phyloP scores from a whole-genome alignment of 1,284 basidiomycete species.

The Coniferiporia sulphurascens region DNA sequence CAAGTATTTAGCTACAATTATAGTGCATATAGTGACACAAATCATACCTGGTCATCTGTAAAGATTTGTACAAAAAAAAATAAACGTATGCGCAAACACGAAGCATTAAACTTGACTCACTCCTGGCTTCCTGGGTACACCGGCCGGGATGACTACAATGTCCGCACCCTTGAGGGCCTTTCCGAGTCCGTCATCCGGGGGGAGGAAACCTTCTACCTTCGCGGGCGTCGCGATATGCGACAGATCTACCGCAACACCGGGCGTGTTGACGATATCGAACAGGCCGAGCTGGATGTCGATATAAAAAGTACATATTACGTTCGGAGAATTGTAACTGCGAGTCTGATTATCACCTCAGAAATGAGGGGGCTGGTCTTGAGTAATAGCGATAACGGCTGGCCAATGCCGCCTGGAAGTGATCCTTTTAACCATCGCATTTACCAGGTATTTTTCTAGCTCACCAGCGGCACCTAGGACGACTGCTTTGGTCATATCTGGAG shows the following conservation, averaged over 20 bases:
- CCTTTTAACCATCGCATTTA: conserved; percentile 10
- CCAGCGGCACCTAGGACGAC: conserved; percentile 92
- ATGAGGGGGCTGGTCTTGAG: conserved; percentile 84
- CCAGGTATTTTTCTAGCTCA: conserved; percentile 27
- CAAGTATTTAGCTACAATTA: conserved; percentile 11
- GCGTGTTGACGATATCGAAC: conserved; percentile 96
- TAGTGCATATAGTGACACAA: conserved; percentile 16
- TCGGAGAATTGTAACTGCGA: not conserved
- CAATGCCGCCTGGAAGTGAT: conserved; percentile 68
- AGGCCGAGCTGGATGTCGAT: conserved; percentile 59
- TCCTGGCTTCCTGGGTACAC: conserved; percentile 94
- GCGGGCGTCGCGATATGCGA: conserved; percentile 83
- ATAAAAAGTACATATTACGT: not conserved
- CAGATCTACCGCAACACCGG: conserved; percentile 93
- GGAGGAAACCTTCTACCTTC: conserved; percentile 73
- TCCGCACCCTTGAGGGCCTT: conserved; percentile 83
- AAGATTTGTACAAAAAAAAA: conserved; percentile 13
- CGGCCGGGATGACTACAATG: conserved; percentile 94
- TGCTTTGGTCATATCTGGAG: conserved; percentile 75
- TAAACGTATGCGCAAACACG: not conserved
- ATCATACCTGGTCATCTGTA: conserved; percentile 70
- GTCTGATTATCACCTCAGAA: conserved; percentile 50
- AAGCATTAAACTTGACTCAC: conserved; percentile 41
- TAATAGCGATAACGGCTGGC: conserved; percentile 88
- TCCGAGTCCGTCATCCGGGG: conserved; percentile 75